Base-by-base conservation (phyloP, 1,284 basidiomycete species). In the Moesziomyces antarcticus region DNA sequence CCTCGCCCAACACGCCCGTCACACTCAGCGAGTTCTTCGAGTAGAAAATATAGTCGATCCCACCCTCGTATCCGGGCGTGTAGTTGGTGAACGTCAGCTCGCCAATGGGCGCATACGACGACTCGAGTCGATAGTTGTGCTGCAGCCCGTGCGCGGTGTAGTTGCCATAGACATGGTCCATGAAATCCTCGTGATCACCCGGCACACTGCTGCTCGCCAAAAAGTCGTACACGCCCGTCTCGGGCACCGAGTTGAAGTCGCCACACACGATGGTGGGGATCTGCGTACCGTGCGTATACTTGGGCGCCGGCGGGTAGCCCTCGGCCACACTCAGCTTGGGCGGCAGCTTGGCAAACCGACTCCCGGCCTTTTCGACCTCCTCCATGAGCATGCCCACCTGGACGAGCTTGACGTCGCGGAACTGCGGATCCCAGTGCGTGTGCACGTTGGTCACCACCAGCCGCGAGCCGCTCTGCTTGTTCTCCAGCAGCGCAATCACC, bases 41-140 rank as follows among this genome's bases (percentile, higher is more conserved):
- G 85, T 94, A 96, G 90, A 94, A 99, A 78, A 99, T 89, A 84
- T 98, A 96, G 86, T 99, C 97, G 79, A 99, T 89, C 50, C 89
- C 89, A 45, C 85, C 85, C 53, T 79, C 79, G 73, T 85, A 85
- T 25, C 79, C 77, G 10, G 97, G 93, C 30, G 92, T 94, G 81
- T 91, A 92, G 85, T 99, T 99, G 58, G 97, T 99, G 86, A 96
- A 86, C 46, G 90, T 88, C 54, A 92, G 85, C 55, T 83, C 82
- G 45, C 81, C 82, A 22, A 83, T 64, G 35, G 76, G 75, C 13
- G 61, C 56, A 82, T 97, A 97, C 18, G 93, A 91, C 82, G 90
- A 93, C 88, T 92, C 91, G 75, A 99, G 87, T 16, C 89, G 89
- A 56, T 97, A 87, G 40, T 88, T 87, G 84, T 98, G 97, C 74